Conservation (phyloP, 2,329 filamentous ascomycete genomes). For the Ambrosiella beaveri region DNA sequence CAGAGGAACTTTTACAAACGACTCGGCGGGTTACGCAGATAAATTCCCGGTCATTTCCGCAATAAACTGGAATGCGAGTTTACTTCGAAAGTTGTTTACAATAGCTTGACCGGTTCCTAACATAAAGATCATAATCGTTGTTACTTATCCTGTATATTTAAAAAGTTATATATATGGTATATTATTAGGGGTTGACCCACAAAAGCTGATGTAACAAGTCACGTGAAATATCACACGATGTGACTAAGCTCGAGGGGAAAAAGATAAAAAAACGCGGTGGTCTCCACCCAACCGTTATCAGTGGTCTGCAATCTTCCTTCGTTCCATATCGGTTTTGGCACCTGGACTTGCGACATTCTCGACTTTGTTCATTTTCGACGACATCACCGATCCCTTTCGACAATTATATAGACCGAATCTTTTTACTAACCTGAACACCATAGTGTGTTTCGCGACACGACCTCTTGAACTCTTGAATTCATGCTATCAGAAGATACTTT, state of each 20-base stretch:
- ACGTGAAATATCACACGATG: background rate
- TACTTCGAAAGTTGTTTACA: no score
- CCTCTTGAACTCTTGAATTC: constrained; percentile 14
- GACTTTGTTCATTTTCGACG: background rate
- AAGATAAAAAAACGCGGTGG: background rate
- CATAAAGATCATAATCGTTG: no score
- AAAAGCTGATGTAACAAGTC: background rate
- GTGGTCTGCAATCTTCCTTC: background rate
- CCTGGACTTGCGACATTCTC: background rate
- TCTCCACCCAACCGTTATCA: background rate
- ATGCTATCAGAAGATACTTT: constrained; percentile 20
- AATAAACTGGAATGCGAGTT: no score
- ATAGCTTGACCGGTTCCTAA: no score
- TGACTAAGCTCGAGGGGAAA: no score
- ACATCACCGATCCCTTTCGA: background rate
- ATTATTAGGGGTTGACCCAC: background rate
- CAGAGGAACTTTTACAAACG: background rate
- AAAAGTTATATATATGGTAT: background rate
- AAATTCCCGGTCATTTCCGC: background rate
- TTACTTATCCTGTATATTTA: background rate
- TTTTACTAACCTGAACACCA: constrained; percentile 17
- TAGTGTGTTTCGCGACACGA: background rate
- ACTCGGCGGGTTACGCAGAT: background rate
- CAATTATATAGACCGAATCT: constrained; percentile 10
- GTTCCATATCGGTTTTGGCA: background rate